Conservation (phyloP, 2,329 filamentous ascomycete species). For the Aspergillus terreus region DNA sequence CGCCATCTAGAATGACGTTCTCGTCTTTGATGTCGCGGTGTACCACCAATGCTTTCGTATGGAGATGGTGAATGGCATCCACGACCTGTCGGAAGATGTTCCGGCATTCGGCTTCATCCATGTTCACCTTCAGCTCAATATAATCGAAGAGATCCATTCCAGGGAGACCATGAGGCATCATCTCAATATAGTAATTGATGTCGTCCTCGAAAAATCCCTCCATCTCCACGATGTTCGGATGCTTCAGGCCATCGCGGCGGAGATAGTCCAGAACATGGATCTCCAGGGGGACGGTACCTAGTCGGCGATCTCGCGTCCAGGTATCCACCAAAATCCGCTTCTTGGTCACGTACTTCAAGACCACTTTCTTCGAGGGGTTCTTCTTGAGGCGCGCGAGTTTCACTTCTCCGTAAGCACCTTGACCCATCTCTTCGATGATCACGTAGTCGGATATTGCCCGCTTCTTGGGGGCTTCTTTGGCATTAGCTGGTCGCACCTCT, state of each 20-base stretch:
- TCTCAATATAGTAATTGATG: slow-evolving; percentile 96
- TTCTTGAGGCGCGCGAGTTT: slow-evolving; percentile 88
- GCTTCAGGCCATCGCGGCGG: slow-evolving; percentile 63
- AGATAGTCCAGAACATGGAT: slow-evolving; percentile 97
- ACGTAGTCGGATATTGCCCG: slow-evolving; percentile 86
- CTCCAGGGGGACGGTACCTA: slow-evolving; percentile 92
- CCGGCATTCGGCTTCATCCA: slow-evolving; percentile 90
- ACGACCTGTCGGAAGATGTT: slow-evolving; percentile 96
- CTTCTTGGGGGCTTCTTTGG: slow-evolving; percentile 52
- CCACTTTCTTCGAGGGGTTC: slow-evolving; percentile 71
- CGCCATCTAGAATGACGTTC: slow-evolving; percentile 92
- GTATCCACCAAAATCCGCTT: slow-evolving; percentile 94
- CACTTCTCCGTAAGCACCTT: slow-evolving; percentile 95
- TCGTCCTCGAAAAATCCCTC: slow-evolving; percentile 63
- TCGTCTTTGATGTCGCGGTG: slow-evolving; percentile 99
- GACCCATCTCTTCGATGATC: slow-evolving; percentile 96
- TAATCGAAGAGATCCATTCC: slow-evolving; percentile 99
- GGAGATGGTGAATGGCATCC: slow-evolving; percentile 82
- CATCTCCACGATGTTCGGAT: slow-evolving; percentile 67
- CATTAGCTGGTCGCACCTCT: slow-evolving; percentile 21
- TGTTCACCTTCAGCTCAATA: slow-evolving; percentile 91
- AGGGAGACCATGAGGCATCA: slow-evolving; percentile 86
- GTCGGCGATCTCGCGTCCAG: slow-evolving; percentile 88
- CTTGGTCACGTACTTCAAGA: slow-evolving; percentile 97
- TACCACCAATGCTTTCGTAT: slow-evolving; percentile 85